Evolutionary conservation across 2,329 filamentous ascomycete species (phyloP), one percentile per base, ranked within the genome.

Genomic region (Cercospora sojina): DNA sequence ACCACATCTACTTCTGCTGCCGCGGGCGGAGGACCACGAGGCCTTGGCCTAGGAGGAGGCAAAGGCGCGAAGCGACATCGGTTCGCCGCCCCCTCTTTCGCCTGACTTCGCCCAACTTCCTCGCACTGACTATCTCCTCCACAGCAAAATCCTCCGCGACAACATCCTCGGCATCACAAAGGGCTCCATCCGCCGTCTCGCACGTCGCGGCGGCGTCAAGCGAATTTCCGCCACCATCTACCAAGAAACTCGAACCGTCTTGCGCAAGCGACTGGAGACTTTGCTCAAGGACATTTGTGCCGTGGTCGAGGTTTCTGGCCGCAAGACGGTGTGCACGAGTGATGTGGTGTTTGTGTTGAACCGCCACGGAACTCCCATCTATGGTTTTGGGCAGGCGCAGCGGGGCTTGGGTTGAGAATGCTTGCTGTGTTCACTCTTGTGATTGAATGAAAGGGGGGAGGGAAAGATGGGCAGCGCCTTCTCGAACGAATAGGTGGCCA

Each of bases 141-240:
- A 6, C 27, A 91, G 93, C 79, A 97, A 97, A 90, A 96, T 97
- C 86, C 87, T 97, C 81, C 91, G 92, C 83, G 93, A 97, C 90
- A 97, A 96, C 90, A 97, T 97, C 79, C 92, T 96, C 85, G 93
- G 93, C 84, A 95, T 97, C 79, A 97, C 93, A 78, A 97, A 96
- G 89, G 67, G 68, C 18, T 72, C 68, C 59, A 75, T 74, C 65
- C 90, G 93, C 77, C 88, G 91, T 47, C 79, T 94, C 0, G 91
- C 91, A 1, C 86, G 91, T 5, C 87, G 91, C 6, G 91, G 91
- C 1, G 91, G 91, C 0, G 88, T 94, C 0, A 93, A 93, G 75
- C 83, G 91, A 0, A 92, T 93, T 8, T 89, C 88, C 0, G 84
- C 75, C 0, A 70, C 55, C 0, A 88, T 93, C 2, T 93, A 93